phyloP scores from a whole-genome alignment of 345 rosid species.

The Lumnitzera racemosa region DNA sequence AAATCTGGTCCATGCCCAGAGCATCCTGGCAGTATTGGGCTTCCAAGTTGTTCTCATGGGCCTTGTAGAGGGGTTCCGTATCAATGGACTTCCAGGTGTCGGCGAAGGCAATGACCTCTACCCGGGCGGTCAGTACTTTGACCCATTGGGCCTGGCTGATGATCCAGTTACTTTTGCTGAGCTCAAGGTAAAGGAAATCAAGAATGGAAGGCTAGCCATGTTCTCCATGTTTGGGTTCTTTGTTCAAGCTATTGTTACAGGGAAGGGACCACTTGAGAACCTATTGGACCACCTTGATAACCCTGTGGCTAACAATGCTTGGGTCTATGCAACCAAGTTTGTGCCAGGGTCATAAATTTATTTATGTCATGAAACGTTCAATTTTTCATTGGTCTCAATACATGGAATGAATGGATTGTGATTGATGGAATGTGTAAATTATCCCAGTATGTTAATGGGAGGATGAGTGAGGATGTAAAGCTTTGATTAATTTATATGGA shows the following conservation, averaged over 20 bases:
- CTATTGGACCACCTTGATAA: slow-evolving; percentile 84
- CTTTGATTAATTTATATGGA: no score
- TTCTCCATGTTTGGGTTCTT: slow-evolving; percentile 99
- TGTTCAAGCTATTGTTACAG: slow-evolving; percentile 91
- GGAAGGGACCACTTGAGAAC: slow-evolving; percentile 92
- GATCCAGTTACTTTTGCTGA: slow-evolving; percentile 82
- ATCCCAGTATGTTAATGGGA: no score
- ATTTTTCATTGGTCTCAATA: background rate
- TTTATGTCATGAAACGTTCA: background rate
- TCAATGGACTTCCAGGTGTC: slow-evolving; percentile 87
- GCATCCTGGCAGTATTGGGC: slow-evolving; percentile 87
- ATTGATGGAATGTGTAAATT: background rate
- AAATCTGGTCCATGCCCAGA: slow-evolving; percentile 93
- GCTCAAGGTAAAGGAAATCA: slow-evolving; percentile 96
- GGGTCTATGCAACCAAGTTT: slow-evolving; percentile 96
- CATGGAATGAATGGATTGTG: slow-evolving; percentile 1
- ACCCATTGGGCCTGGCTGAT: slow-evolving; percentile 84
- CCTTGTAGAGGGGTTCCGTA: slow-evolving; percentile 85
- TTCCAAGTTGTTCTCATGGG: slow-evolving; percentile 93
- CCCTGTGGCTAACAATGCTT: slow-evolving; percentile 96
- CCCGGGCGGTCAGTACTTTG: slow-evolving; percentile 88
- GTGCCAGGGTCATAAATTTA: slow-evolving; percentile 60
- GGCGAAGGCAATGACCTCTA: slow-evolving; percentile 92
- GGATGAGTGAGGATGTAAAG: no score
- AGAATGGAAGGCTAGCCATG: slow-evolving; percentile 93